Conservation (phyloP, 2,329 filamentous ascomycete genomes). For the Neurospora crassa region DNA sequence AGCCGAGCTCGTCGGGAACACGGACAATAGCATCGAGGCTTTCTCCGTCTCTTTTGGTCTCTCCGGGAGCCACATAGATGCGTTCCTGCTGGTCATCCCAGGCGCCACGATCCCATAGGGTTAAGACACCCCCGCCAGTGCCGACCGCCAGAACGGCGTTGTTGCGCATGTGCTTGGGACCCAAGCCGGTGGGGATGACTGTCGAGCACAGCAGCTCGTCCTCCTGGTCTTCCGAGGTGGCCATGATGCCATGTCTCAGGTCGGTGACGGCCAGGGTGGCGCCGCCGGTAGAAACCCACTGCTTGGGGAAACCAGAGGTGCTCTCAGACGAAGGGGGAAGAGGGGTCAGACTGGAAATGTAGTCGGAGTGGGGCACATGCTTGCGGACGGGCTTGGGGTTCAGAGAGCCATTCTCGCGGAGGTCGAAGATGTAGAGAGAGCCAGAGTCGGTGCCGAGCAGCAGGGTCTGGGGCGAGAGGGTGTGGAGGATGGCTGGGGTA, state of each 20-base stretch:
- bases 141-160: conserved; percentile 72
- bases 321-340: conserved; percentile 71
- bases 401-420: conserved; percentile 52
- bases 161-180: conserved; percentile 53
- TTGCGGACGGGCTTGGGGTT: conserved; percentile 63
- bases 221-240: conserved; percentile 88
- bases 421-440: conserved; percentile 77
- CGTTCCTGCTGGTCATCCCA: conserved; percentile 95
- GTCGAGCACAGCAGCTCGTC: conserved; percentile 80
- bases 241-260: conserved; percentile 73
- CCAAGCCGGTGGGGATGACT: conserved; percentile 63
- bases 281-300: conserved; percentile 90
- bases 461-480: conserved; percentile 77
- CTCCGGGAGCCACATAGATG: conserved; percentile 61
- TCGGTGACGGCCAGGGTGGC: conserved; percentile 88
- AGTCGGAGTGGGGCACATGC: conserved; percentile 82
- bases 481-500: conserved; percentile 67
- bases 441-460: conserved; percentile 87
- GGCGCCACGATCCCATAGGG: conserved; percentile 84
- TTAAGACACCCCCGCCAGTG: conserved; percentile 68
- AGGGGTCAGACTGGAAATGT: conserved; percentile 78
- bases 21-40: conserved; percentile 70
- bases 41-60: conserved; percentile 50
- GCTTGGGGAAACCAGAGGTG: conserved; percentile 83
- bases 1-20: conserved; percentile 60